phyloP scores from a whole-genome alignment of 2,329 filamentous ascomycete genomes.

The Dactylonectria estremocensis region DNA sequence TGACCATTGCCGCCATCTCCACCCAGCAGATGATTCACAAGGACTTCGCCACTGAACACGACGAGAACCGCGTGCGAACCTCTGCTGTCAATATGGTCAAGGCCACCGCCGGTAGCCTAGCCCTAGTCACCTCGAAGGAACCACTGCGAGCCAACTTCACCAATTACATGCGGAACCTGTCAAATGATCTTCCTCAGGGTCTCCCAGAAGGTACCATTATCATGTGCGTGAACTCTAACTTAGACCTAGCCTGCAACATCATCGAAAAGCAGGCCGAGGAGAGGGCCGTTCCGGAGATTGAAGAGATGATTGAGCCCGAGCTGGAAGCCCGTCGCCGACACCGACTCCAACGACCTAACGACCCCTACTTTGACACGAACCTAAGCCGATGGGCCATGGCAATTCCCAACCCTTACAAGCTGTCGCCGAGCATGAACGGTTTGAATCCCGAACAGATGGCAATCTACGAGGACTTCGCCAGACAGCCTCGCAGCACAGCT shows the following conservation, averaged over 20 bases:
- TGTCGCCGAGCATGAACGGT: slow-evolving; percentile 78
- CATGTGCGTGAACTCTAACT: slow-evolving; percentile 98
- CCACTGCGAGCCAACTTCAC: slow-evolving; percentile 96
- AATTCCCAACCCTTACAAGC: slow-evolving; percentile 93
- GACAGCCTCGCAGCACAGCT: slow-evolving; percentile 79
- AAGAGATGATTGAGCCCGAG: slow-evolving; percentile 89
- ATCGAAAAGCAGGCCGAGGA: slow-evolving; percentile 97
- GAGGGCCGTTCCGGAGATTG: slow-evolving; percentile 93
- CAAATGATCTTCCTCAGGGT: slow-evolving; percentile 80
- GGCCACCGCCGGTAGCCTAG: slow-evolving; percentile 92
- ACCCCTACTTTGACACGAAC: slow-evolving; percentile 85
- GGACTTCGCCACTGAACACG: slow-evolving; percentile 93
- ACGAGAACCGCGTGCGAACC: slow-evolving; percentile 87
- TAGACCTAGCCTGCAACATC: slow-evolving; percentile 92
- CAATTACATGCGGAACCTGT: slow-evolving; percentile 89
- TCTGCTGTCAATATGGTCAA: slow-evolving; percentile 96
- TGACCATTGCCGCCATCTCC: slow-evolving; percentile 97
- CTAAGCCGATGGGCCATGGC: slow-evolving; percentile 94
- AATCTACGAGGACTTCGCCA: slow-evolving; percentile 96
- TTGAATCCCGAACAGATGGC: slow-evolving; percentile 93
- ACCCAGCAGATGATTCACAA: slow-evolving; percentile 96
- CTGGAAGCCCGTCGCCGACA: slow-evolving; percentile 84
- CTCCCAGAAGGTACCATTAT: slow-evolving; percentile 95
- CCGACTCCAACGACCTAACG: slow-evolving; percentile 80
- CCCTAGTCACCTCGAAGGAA: slow-evolving; percentile 98